Evolutionary conservation across 192 early-diverging fungal species (phyloP).

Genomic region (Mortierella hygrophila): DNA sequence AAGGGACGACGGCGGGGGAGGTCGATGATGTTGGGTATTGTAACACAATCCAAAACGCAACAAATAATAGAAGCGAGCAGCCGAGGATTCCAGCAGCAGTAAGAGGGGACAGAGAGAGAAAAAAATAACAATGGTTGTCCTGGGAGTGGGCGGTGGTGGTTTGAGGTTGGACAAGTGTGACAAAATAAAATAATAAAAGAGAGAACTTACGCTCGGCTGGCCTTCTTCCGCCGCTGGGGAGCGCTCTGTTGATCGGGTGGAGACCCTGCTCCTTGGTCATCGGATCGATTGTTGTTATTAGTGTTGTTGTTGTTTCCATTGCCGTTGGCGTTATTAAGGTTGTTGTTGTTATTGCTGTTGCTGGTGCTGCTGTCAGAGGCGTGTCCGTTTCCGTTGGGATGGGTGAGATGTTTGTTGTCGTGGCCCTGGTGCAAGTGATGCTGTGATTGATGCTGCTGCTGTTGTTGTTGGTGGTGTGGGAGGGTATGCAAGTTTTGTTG

Average conservation of each 20-base stretch:
- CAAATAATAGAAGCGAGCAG: background rate
- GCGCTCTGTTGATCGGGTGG: conserved; percentile 38
- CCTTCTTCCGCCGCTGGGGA: conserved; percentile 65
- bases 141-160: background rate
- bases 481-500: background rate
- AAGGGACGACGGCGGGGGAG: background rate
- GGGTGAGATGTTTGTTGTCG: background rate
- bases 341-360: conserved; percentile 3
- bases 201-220: conserved; percentile 61
- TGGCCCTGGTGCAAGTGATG: conserved; percentile 5
- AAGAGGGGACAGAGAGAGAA: background rate
- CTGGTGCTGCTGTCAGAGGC: background rate
- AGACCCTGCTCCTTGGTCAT: conserved; percentile 34
- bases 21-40: background rate
- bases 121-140: background rate
- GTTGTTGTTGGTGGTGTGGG: conserved; percentile 25
- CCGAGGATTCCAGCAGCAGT: background rate
- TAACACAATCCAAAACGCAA: background rate
- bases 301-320: conserved; percentile 4
- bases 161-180: background rate
- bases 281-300: conserved; percentile 18
- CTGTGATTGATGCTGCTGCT: conserved; percentile 8
- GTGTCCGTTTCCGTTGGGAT: conserved; percentile 9
- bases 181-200: background rate
- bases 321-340: background rate